Evolutionary conservation across 306 rosid genomes (phyloP).

Genomic region (Ammopiptanthus mongolicus): DNA sequence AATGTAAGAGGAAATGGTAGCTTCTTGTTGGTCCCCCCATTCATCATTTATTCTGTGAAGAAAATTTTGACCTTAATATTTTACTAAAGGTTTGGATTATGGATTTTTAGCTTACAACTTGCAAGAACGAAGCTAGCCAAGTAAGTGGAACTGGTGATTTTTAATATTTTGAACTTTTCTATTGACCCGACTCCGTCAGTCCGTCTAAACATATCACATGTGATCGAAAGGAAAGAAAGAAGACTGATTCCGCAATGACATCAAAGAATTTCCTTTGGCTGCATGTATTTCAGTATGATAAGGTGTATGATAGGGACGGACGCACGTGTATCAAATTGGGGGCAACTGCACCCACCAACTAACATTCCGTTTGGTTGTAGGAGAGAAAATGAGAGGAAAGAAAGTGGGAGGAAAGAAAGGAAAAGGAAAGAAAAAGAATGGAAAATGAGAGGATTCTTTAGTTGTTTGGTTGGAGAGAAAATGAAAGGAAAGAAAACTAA

Average conservation of each 20-base stretch:
- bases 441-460: too few species aligned
- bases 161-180: neutral
- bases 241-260: neutral
- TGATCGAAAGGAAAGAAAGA: neutral
- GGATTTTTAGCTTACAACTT: neutral
- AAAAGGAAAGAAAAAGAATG: too few species aligned
- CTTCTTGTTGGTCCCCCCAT: conserved; percentile 5
- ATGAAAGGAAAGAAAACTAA: too few species aligned
- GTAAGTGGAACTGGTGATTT: too few species aligned
- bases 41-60: neutral
- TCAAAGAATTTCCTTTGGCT: neutral
- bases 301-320: neutral
- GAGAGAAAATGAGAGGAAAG: too few species aligned
- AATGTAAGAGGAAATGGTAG: neutral
- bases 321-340: too few species aligned
- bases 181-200: neutral
- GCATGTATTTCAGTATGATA: neutral
- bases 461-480: too few species aligned
- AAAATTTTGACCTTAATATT: neutral
- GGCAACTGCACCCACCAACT: too few species aligned
- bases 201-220: neutral
- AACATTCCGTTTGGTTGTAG: too few species aligned
- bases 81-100: neutral
- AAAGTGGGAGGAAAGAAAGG: too few species aligned
- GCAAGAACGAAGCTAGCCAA: neutral